Conservation (phyloP, 2,329 filamentous ascomycete genomes). For the Chaetomiaceae sp. region DNA sequence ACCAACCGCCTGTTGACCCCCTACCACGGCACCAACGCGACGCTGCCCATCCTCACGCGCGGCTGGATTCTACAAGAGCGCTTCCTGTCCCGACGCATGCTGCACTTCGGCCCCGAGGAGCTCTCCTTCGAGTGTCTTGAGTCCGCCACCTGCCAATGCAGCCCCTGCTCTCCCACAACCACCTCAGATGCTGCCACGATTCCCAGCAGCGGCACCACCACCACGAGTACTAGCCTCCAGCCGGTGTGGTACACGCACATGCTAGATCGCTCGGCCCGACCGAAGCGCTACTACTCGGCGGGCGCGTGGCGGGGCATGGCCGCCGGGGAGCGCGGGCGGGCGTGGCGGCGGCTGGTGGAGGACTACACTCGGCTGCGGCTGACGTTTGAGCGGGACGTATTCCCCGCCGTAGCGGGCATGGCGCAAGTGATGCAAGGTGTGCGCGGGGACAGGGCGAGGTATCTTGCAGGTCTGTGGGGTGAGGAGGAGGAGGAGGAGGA, state of each 20-base stretch:
- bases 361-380: constrained; percentile 10
- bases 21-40: not conserved
- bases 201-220: not conserved
- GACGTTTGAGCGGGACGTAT: constrained; percentile 13
- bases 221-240: too few species aligned
- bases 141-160: constrained; percentile 14
- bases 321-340: not conserved
- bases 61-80: constrained; percentile 25
- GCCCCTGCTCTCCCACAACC: not conserved
- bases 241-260: not conserved
- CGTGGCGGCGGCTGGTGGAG: constrained; percentile 13
- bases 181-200: not conserved
- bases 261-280: not conserved
- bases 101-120: constrained; percentile 19
- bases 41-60: constrained; percentile 12
- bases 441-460: not conserved
- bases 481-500: too few species aligned
- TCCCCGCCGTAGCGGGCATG: constrained; percentile 14
- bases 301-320: not conserved
- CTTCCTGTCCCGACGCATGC: constrained; percentile 17
- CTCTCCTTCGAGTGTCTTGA: constrained; percentile 16
- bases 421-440: constrained; percentile 3
- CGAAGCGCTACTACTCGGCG: constrained; percentile 1
- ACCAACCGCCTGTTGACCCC: constrained; percentile 1
- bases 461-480: constrained; percentile 8